These are phyloP conservation scores for Knufia petricola DNA, from an alignment of 2,329 filamentous ascomycete genomes.

Conservation along the genomic window DNA sequence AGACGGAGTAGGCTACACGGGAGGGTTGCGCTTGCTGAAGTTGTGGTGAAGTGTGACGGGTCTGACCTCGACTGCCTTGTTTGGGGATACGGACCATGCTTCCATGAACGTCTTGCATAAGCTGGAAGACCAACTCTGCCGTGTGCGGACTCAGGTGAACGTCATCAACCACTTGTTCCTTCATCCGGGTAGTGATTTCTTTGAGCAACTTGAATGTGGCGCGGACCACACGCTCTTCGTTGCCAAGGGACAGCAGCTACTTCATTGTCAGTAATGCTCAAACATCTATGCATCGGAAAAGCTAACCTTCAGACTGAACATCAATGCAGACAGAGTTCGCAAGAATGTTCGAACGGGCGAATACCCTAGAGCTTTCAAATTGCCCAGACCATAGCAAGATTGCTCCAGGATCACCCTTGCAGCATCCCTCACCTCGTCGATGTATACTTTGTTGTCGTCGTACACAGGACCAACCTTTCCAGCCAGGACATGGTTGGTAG, in stretches of 20 bases:
- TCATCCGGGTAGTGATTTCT: slow-evolving; percentile 48
- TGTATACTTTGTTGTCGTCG: slow-evolving; percentile 49
- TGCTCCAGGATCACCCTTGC: slow-evolving; percentile 51
- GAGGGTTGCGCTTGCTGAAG: slow-evolving; percentile 17
- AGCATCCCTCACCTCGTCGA: slow-evolving; percentile 53
- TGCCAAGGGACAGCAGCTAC: slow-evolving; percentile 53
- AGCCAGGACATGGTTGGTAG: slow-evolving; percentile 13
- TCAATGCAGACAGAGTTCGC: slow-evolving; percentile 54
- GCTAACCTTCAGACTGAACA: slow-evolving; percentile 52
- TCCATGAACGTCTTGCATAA: slow-evolving; percentile 31
- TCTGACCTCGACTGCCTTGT: slow-evolving; percentile 26
- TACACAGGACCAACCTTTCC: slow-evolving; percentile 16
- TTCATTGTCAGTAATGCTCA: slow-evolving; percentile 13
- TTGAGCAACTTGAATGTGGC: slow-evolving; percentile 50
- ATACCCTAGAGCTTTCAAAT: slow-evolving; percentile 50
- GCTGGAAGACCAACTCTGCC: slow-evolving; percentile 49
- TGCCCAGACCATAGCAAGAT: slow-evolving; percentile 50
- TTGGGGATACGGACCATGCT: slow-evolving; percentile 22
- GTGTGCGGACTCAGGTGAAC: slow-evolving; percentile 56
- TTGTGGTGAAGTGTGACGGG: slow-evolving; percentile 24
- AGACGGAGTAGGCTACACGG: slow-evolving; percentile 1
- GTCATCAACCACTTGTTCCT: slow-evolving; percentile 54
- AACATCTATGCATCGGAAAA: not conserved
- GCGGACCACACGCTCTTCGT: slow-evolving; percentile 52
- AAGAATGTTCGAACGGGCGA: slow-evolving; percentile 56